phyloP scores from a whole-genome alignment of 352 stramenopile genomes.

The Globisporangium polare region DNA sequence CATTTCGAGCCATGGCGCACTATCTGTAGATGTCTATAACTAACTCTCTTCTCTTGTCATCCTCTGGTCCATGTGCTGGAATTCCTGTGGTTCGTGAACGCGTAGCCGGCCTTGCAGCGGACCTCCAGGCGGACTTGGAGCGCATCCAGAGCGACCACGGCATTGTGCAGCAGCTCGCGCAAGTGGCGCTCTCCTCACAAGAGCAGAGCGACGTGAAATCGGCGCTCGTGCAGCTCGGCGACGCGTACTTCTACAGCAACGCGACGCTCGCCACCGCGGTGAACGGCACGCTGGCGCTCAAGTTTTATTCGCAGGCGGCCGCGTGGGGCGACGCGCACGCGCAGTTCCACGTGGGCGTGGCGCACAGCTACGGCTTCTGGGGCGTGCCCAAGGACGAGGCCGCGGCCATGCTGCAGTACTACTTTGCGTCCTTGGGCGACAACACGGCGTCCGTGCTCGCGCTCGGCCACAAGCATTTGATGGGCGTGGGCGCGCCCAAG shows the following conservation, averaged over 20 bases:
- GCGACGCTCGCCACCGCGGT: slow-evolving; percentile 47
- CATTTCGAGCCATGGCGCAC: not conserved
- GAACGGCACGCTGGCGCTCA: slow-evolving; percentile 70
- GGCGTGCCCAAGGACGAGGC: slow-evolving; percentile 61
- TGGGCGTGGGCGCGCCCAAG: slow-evolving; percentile 68
- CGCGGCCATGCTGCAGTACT: slow-evolving; percentile 72
- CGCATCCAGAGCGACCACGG: slow-evolving; percentile 28
- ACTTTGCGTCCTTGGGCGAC: slow-evolving; percentile 77
- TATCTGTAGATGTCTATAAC: not conserved
- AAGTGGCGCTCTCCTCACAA: slow-evolving; percentile 36
- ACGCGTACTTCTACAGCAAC: slow-evolving; percentile 81
- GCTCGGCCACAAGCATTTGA: slow-evolving; percentile 74
- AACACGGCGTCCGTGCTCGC: slow-evolving; percentile 66
- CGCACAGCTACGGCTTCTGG: slow-evolving; percentile 79
- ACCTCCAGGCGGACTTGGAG: slow-evolving; percentile 18
- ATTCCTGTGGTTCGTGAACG: not conserved
- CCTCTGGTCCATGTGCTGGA: not conserved
- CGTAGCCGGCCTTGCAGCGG: not conserved
- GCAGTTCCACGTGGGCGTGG: slow-evolving; percentile 85
- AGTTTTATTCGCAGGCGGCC: slow-evolving; percentile 61
- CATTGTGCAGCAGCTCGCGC: slow-evolving; percentile 33
- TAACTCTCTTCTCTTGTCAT: not conserved
- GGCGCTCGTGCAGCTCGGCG: slow-evolving; percentile 63
- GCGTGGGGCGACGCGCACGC: slow-evolving; percentile 51
- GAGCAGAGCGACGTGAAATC: slow-evolving; percentile 25